Conservation (phyloP, 202 grass and related monocot species). For the Eragrostis tef region DNA sequence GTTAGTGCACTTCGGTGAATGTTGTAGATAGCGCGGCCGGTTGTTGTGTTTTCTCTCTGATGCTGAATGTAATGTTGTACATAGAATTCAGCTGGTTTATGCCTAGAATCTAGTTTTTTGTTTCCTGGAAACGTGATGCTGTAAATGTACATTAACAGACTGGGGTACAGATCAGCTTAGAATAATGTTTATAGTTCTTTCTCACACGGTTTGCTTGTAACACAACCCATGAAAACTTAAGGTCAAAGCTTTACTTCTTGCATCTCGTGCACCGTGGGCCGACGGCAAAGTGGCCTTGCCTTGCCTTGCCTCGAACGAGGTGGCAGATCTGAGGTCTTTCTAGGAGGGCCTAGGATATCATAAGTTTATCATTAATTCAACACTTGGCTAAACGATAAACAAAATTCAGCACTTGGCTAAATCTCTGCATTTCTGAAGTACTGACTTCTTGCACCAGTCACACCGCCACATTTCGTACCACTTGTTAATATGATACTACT, state of each 20-base stretch:
- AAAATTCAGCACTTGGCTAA: too few species aligned
- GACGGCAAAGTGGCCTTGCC: neutral
- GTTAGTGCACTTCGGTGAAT: neutral
- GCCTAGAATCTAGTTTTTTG: neutral
- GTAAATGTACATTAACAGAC: neutral
- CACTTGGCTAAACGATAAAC: too few species aligned
- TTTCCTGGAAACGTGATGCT: neutral
- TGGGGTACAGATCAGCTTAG: neutral
- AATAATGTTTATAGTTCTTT: neutral
- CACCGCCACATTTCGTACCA: neutral
- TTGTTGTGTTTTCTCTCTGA: neutral
- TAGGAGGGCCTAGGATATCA: too few species aligned
- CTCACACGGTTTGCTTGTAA: neutral
- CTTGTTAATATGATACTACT: neutral
- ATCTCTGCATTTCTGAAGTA: too few species aligned
- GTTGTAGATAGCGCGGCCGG: slow-evolving; percentile 33
- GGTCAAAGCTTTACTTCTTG: neutral
- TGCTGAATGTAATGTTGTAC: slow-evolving; percentile 4
- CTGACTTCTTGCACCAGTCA: neutral
- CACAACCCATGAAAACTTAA: neutral
- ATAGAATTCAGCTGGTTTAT: neutral
- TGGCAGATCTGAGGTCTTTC: neutral
- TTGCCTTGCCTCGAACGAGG: neutral
- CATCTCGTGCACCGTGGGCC: neutral
- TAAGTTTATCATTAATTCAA: too few species aligned